Base-by-base conservation (phyloP, 805 yeast genomes). In the Scheffersomyces ergatensis region DNA sequence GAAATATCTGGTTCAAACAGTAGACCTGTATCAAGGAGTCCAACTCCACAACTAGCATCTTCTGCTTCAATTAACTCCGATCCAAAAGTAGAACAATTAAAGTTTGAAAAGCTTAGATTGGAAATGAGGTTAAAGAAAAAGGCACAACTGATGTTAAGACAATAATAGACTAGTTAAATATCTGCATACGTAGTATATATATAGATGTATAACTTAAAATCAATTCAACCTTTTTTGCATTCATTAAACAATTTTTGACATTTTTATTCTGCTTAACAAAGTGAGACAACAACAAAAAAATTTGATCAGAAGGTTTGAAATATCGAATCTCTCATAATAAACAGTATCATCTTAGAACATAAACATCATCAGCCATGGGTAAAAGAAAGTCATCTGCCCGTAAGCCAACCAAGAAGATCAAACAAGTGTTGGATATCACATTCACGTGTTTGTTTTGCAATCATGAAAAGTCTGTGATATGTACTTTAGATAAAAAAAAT, bases 391-490 rank as follows among this genome's bases (percentile, higher is more conserved):
- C 92, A 26, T 73, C 89, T 7, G 82, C 89, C 60, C 45, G 54
- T 37, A 85, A 84, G 50, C 97, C 96, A 51, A 81, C 70, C 21
- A 85, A 85, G 63, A 83, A 77, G 61, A 66, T 87, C 50, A 89
- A 85, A 49, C 93, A 85, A 55, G 84, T 61, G 38, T 73, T 90
- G 48, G 95, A 89, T 43, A 80, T 89, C 3, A 78, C 85, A 44
- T 90, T 90, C 69, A 82, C 92, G 37, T 92, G 99, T 67, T 70
- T 93, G 41, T 92, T 92, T 63, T 92, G 99, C 65, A 92, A 92
- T 63, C 98, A 92, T 66, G 98, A 92, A 58, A 83, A 84, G 53
- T 84, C 97, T 2, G 96, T 92, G 32, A 77, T 84, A 31, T 90
- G 97, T 59, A 78, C 86, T 7, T 62, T 92, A 63, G 98, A 92